Base-by-base conservation (phyloP, 2,329 filamentous ascomycete species). In the Chaetomiaceae sp. region DNA sequence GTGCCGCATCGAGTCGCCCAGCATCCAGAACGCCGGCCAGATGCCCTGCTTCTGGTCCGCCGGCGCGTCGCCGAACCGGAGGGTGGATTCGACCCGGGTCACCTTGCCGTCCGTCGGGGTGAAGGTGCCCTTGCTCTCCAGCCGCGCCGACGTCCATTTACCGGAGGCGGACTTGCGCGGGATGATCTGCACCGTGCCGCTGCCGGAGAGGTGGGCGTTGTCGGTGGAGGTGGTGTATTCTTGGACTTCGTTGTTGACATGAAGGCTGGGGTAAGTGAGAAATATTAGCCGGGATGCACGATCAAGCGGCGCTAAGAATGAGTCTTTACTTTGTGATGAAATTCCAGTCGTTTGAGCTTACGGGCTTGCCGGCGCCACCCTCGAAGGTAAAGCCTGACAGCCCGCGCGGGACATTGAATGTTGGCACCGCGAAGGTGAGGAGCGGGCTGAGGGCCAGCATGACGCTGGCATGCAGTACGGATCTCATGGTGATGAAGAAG, bases 1-100 rank as follows among this genome's bases (percentile, higher is more conserved):
- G 37, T 69, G 63, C 20, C 72, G 70, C 44, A 73, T 64, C 10
- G 68, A 59, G 40, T 77, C 67, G 33, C 76, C 75, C 14, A 79
- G 65, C 50, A 78, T 65, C 76, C 75, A 80, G 56, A 79, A 79
- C 0, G 76, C 76, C 0, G 76, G 75, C 76, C 76, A 80, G 40
- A 79, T 65, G 4, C 77, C 77, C 54, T 76, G 67, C 60, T 77
- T 74, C 35, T 60, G 58, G 17, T 40, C 38, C 17, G 44, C 29
- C 1, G 59, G 34, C 59, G 69, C 70, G 48, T 56, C 56, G 11
- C 73, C 77, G 38, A 78, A 65, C 29, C 73, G 69, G 37, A 79
- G 62, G 19, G 60, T 59, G 4, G 70, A 68, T 49, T 77, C 70
- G 22, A 73, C 62, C 33, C 68, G 61, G 18, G 73, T 77, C 26